phyloP scores from a whole-genome alignment of 176 grass and related monocot genomes.

The Metroxylon sagu region DNA sequence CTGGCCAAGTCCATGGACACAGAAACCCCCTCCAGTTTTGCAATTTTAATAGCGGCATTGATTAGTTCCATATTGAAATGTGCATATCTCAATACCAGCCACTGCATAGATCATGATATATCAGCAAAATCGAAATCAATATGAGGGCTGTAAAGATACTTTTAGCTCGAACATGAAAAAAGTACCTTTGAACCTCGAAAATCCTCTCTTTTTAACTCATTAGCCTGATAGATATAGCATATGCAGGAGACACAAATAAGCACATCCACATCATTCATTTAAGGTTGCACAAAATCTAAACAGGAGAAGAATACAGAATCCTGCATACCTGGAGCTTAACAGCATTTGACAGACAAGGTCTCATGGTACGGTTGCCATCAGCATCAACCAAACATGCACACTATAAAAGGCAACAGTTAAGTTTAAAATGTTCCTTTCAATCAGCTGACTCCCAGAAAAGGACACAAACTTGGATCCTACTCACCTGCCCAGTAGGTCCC shows the following conservation, averaged over 20 bases:
- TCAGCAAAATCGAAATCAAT: too few species aligned
- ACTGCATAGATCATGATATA: constrained; percentile 36
- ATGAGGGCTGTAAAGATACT: too few species aligned
- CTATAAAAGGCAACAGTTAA: constrained; percentile 22
- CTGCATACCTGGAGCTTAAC: constrained; percentile 74
- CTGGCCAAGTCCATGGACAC: constrained; percentile 90
- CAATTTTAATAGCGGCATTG: constrained; percentile 59
- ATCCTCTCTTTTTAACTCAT: constrained; percentile 74
- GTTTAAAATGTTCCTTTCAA: too few species aligned
- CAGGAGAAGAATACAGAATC: too few species aligned
- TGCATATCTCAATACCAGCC: constrained; percentile 88
- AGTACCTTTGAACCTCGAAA: constrained; percentile 80
- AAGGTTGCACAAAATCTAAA: too few species aligned
- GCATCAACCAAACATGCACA: constrained; percentile 93
- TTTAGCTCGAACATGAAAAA: neutral
- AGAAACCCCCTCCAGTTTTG: constrained; percentile 74
- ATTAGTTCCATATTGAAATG: constrained; percentile 73
- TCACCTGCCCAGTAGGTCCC: constrained; percentile 83
- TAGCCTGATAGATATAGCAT: constrained; percentile 32
- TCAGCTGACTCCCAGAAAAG: too few species aligned
- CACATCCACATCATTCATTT: too few species aligned
- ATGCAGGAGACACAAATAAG: too few species aligned
- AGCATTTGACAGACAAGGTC: constrained; percentile 76
- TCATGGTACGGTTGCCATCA: constrained; percentile 90
- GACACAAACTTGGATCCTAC: neutral